Evolutionary conservation across 106 monocot genomes (phyloP), one percentile per base, ranked within the genome.

Genomic region (Dendrobium huoshanense): DNA sequence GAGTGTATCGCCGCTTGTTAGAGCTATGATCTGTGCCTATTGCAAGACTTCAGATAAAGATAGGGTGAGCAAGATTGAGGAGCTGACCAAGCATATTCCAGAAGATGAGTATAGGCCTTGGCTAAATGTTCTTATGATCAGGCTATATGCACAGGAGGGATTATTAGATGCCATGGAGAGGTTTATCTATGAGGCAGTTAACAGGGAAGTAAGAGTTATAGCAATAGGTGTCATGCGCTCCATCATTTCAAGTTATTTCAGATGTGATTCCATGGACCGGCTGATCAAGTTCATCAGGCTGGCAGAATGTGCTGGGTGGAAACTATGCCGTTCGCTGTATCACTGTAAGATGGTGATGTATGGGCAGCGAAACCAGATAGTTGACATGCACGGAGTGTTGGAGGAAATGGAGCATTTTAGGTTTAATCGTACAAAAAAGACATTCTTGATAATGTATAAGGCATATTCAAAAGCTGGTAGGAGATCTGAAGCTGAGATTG

Each of bases 321-420:
- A 82, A 78, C 65, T 96, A 2, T 93, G 87, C 59, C 81, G 83
- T 7, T 89, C 93, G 20, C 48, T 96, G 40, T 96, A 88, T 64
- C 93, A 96, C 55, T 90, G 90, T 76, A 88, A 91, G 81, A 93
- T 96, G 96, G 88, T 88, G 56, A 90, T 96, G 96, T 93, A 93
- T 87, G 96, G 87, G 22, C 72, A 79, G 86, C 77, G 84, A 40
- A 87, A 82, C 25, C 84, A 87, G 19, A 75, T 93, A 48, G 51
- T 72, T 22, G 89, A 90, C 80, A 96, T 96, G 96, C 88, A 85
- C 55, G 78, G 77, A 33, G 93, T 88, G 40, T 43, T 96, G 43
- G 77, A 80, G 82, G 91, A 96, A 77, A 96, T 96, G 96, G 91
- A 87, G 29, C 59, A 24, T 49, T 88, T 72, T 72, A 79, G 77